Base-by-base conservation (phyloP, 1,284 basidiomycete genomes). In the Caloboletus inedulis region DNA sequence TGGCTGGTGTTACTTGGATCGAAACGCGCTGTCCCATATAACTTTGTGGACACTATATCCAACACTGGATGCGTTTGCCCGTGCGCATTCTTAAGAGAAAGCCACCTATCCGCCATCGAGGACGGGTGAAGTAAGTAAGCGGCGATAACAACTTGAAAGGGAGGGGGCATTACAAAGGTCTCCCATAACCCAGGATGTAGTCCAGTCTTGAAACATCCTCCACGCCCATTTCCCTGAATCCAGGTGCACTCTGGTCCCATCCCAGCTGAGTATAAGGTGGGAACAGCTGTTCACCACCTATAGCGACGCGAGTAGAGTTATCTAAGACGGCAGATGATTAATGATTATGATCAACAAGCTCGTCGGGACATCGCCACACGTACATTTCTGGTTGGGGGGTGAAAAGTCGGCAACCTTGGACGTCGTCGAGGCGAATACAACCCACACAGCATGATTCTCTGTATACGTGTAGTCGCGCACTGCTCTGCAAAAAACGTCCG, bases 381-480 rank as follows among this genome's bases (percentile, higher is more conserved):
- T n/a, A 21, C 56, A 3, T 25, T 21, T 58, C 7, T 52, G 23
- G 25, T 49, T 47, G 4, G 49, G 59, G 0, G 43, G 55, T 0
- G 43, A 51, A 29, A 59, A 55, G 27, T 61, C 41, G 0, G 46
- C 25, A 7, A 61, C 45, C 14, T 43, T 52, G 18, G 59, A 50
- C 10, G 52, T 56, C 0, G 59, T 59, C 0, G 52, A 59, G 1
- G 56, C 49, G 14, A 61, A 61, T 12, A 48, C 52, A 0, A 59
- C 49, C 59, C 59, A 59, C 2, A 59, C 25, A 0, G 49, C 42
- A 35, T 58, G 34, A 7, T 30, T 36, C 4, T 55, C 45, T 0
- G 55, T 49, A 37, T 54, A 61, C 3, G 21, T 23, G 13, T 29
- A 41, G 10, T 14, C 13, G 4, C 37, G 58, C 0, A 58, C 23